Base-by-base conservation (phyloP, 768 basidiomycete genomes). In the Boletus pseudo-olivaceus region DNA sequence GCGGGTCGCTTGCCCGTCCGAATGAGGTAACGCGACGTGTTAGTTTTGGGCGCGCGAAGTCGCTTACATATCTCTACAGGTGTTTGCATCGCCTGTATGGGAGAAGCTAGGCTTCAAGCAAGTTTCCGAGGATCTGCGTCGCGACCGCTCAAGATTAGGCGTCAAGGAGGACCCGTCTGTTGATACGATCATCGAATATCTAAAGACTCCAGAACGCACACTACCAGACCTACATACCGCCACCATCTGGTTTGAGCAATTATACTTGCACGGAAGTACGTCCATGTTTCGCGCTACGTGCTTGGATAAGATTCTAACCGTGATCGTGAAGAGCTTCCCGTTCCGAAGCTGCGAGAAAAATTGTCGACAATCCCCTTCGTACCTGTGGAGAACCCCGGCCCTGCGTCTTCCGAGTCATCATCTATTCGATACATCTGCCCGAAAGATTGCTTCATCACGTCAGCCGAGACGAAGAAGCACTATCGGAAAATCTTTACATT, bases 401-500 rank as follows among this genome's bases (percentile, higher is more conserved):
- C 6, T 9, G n/a, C 32, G 6, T 23, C 46, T 5, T 50, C 45
- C 27, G 54, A 38, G 29, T n/a, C 38, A 23, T 14, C 42, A 8
- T 6, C 29, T 12, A 19, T 51, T 8, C 23, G 49, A 8, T 46
- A 62, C 29, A 1, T 49, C 2, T 20, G 32, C 15, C 59, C 60
- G 2, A 62, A 58, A 26, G 44, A 61, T 7, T 61, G 60, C 26
- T 62, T 62, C 47, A 48, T 62, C 20, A 10, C 0, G 19, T 62
- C 51, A 1, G 8, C 41, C 1, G 35, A 44, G 1, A 41, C 38
- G 19, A 53, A 58, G 51, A 33, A 34, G 1, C 55, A 58, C 33
- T 15, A 58, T 62, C 55, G 50, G 10, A 5, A 12, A 15, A 40
- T 47, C 29, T 61, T 61, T 41, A 20, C 60, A 5, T 62, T 58